phyloP scores from a whole-genome alignment of 164 flowering plant genomes.

The Chimonanthus praecox region DNA sequence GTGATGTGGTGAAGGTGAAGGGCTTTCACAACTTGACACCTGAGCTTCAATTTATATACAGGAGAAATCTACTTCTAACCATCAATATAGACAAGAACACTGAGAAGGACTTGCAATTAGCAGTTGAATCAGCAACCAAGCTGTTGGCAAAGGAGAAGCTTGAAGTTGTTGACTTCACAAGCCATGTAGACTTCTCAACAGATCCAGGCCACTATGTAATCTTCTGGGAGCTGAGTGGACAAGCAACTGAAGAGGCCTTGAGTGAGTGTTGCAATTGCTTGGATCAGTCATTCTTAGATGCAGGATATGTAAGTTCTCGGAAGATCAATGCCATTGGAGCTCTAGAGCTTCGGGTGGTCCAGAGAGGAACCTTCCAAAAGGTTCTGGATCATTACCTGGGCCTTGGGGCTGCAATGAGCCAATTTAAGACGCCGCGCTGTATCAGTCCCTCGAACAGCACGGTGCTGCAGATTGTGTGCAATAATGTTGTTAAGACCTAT shows the following conservation, averaged over 20 bases:
- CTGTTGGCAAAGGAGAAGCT: conserved; percentile 42
- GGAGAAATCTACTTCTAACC: conserved; percentile 60
- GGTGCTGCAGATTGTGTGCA: conserved; percentile 49
- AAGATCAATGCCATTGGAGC: conserved; percentile 59
- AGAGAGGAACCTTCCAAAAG: conserved; percentile 65
- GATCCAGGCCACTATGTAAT: conserved; percentile 76
- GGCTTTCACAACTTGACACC: conserved; percentile 83
- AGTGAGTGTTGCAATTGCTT: conserved; percentile 59
- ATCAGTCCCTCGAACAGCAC: conserved; percentile 35
- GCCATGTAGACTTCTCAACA: conserved; percentile 46
- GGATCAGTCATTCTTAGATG: conserved; percentile 64
- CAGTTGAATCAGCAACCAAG: conserved; percentile 61
- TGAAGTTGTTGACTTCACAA: conserved; percentile 71
- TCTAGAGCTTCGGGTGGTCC: conserved; percentile 61
- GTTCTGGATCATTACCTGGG: conserved; percentile 52
- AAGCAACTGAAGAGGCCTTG: conserved; percentile 46
- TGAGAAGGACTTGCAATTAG: conserved; percentile 68
- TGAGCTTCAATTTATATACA: conserved; percentile 65
- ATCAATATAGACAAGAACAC: conserved; percentile 94
- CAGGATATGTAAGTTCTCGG: conserved; percentile 66
- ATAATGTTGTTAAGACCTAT: conserved; percentile 44
- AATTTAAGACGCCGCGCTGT: conserved; percentile 77
- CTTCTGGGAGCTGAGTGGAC: conserved; percentile 44
- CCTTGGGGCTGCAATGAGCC: conserved; percentile 64
- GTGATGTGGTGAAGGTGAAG: conserved; percentile 70